Conservation (phyloP, 805 yeast species). For the Lipomyces anomalus region DNA sequence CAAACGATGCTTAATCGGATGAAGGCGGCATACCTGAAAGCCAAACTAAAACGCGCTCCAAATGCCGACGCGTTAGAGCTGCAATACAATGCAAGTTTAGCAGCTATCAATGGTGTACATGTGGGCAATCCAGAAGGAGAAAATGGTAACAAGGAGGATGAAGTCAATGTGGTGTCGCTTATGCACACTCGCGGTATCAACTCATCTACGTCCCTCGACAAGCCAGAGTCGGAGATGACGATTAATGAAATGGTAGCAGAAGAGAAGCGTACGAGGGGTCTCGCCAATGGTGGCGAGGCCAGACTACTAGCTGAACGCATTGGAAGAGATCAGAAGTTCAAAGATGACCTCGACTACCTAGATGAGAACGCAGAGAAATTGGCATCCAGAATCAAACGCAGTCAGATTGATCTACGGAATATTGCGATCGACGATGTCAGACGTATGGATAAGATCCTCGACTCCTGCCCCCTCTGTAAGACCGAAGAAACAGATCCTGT, state of each 20-base stretch:
- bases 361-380: constrained; percentile 40
- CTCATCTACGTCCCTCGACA: constrained; percentile 8
- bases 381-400: constrained; percentile 32
- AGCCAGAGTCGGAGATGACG: constrained; percentile 35
- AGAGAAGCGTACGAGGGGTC: constrained; percentile 30
- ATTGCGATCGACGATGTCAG: constrained; percentile 30
- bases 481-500: constrained; percentile 26
- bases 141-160: not conserved
- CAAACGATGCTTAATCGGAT: constrained; percentile 31
- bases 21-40: constrained; percentile 34
- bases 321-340: constrained; percentile 36
- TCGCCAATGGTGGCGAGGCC: constrained; percentile 25
- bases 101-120: no score
- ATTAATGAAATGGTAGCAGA: constrained; percentile 35
- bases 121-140: no score
- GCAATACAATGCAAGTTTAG: constrained; percentile 22
- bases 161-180: constrained; percentile 17
- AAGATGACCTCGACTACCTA: constrained; percentile 40
- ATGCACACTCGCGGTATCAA: constrained; percentile 17
- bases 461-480: constrained; percentile 38
- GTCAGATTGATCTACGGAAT: constrained; percentile 31
- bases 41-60: constrained; percentile 31
- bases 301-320: constrained; percentile 35
- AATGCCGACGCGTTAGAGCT: constrained; percentile 28
- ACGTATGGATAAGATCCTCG: constrained; percentile 32